Evolutionary conservation across 495 filamentous ascomycete species (phyloP).

Genomic region (Bacidia rubella): DNA sequence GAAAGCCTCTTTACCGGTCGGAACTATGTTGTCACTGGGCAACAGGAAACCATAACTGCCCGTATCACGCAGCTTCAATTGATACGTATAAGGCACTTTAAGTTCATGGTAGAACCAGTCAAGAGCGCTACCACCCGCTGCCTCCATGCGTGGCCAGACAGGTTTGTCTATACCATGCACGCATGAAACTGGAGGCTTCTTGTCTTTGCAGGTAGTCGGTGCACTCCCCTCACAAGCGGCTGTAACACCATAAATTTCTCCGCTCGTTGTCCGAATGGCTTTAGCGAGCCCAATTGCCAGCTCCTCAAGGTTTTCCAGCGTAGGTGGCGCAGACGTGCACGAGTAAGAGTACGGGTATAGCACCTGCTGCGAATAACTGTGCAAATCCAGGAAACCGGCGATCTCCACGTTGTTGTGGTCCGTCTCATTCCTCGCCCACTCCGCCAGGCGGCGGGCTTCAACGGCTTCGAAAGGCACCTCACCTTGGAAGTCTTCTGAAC

Average conservation of each 20-base stretch:
- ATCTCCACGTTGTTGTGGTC: slow-evolving; percentile 55
- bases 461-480: slow-evolving; percentile 69
- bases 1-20: slow-evolving; percentile 77
- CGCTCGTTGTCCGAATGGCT: slow-evolving; percentile 63
- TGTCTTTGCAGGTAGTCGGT: slow-evolving; percentile 6
- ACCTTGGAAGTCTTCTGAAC: slow-evolving; percentile 83
- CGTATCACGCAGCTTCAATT: slow-evolving; percentile 89
- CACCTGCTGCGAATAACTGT: slow-evolving; percentile 92
- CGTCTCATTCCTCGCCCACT: slow-evolving; percentile 80
- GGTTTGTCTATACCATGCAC: slow-evolving; percentile 15
- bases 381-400: slow-evolving; percentile 75
- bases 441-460: slow-evolving; percentile 60
- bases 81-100: slow-evolving; percentile 70
- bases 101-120: slow-evolving; percentile 95
- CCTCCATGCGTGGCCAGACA: slow-evolving; percentile 40
- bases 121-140: slow-evolving; percentile 70
- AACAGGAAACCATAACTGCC: slow-evolving; percentile 91
- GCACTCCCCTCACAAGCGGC: slow-evolving; percentile 83
- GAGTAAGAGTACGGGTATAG: slow-evolving; percentile 86
- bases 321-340: slow-evolving; percentile 63
- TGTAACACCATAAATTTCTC: slow-evolving; percentile 62
- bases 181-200: neutral
- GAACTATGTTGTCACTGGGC: slow-evolving; percentile 74
- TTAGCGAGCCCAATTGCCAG: slow-evolving; percentile 82
- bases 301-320: slow-evolving; percentile 82